phyloP scores from a whole-genome alignment of 2,329 filamentous ascomycete species.

The Cryphonectria nitschkei region DNA sequence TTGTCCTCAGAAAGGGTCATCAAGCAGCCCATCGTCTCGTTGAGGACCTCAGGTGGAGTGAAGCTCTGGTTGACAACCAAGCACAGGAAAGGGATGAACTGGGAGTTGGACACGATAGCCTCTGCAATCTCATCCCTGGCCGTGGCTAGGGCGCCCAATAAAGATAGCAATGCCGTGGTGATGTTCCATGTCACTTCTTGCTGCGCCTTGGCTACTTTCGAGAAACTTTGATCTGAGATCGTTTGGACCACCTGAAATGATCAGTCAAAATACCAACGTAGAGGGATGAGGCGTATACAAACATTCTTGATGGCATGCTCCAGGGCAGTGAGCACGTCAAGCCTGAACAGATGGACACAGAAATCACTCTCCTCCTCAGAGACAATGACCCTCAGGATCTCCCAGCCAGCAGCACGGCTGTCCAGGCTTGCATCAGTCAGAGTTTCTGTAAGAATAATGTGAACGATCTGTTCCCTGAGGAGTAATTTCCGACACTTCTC shows the following conservation, averaged over 20 bases:
- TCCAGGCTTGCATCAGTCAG: slow-evolving; percentile 66
- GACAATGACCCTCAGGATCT: slow-evolving; percentile 63
- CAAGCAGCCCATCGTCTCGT: slow-evolving; percentile 58
- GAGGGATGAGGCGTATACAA: background rate
- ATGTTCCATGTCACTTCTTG: slow-evolving; percentile 59
- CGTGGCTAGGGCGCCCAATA: slow-evolving; percentile 59
- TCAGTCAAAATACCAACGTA: background rate
- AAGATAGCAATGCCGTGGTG: slow-evolving; percentile 54
- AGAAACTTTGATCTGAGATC: slow-evolving; percentile 46
- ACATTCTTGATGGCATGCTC: slow-evolving; percentile 28
- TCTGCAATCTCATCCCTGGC: slow-evolving; percentile 64
- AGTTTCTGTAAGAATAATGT: slow-evolving; percentile 65
- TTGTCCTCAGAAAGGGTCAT: slow-evolving; percentile 66
- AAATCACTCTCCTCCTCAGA: slow-evolving; percentile 69
- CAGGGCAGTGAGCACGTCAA: slow-evolving; percentile 64
- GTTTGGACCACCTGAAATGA: slow-evolving; percentile 30
- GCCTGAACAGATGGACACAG: slow-evolving; percentile 65
- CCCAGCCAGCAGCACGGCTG: slow-evolving; percentile 69
- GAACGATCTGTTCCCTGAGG: slow-evolving; percentile 67
- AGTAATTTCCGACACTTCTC: slow-evolving; percentile 65
- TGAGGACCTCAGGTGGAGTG: slow-evolving; percentile 47
- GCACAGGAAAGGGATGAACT: slow-evolving; percentile 59
- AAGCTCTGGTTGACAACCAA: slow-evolving; percentile 48
- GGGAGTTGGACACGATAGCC: slow-evolving; percentile 53
- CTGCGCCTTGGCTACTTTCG: slow-evolving; percentile 56